Evolutionary conservation across 441 rosid species (phyloP).

Genomic region (Jatropha multifida): DNA sequence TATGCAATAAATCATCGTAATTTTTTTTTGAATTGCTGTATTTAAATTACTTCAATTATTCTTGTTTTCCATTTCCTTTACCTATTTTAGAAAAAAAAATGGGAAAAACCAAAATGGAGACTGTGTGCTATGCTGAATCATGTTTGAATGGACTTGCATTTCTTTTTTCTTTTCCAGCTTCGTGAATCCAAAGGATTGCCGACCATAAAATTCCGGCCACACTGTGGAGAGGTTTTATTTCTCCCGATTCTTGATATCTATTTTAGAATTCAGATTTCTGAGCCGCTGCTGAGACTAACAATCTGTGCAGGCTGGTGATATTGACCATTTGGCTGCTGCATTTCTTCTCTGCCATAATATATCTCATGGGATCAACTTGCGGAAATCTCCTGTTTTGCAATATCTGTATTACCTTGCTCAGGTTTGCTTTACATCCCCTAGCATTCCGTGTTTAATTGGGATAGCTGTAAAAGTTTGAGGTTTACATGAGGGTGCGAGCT

Average conservation of each 20-base stretch:
- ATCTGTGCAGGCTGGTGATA: constrained; percentile 65
- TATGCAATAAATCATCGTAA: neutral
- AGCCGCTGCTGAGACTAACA: constrained; percentile 19
- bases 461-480: neutral
- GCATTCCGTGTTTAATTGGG: constrained; percentile 11
- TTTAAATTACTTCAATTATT: neutral
- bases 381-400: constrained; percentile 78
- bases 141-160: constrained; percentile 11
- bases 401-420: constrained; percentile 72
- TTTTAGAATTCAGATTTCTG: constrained; percentile 5
- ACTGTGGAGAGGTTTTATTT: constrained; percentile 65
- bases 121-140: constrained; percentile 5
- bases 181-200: constrained; percentile 75
- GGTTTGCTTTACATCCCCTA: constrained; percentile 37
- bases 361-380: constrained; percentile 73
- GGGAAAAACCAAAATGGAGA: neutral
- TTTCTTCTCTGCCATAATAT: constrained; percentile 64
- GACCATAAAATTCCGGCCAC: constrained; percentile 73
- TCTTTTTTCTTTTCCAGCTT: constrained; percentile 46
- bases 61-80: neutral
- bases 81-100: neutral
- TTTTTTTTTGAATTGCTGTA: neutral
- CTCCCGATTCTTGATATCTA: constrained; percentile 6
- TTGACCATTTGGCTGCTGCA: constrained; percentile 77
- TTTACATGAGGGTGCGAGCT: neutral